phyloP scores from a whole-genome alignment of 495 filamentous ascomycete species.

The Penicillium ucsense region DNA sequence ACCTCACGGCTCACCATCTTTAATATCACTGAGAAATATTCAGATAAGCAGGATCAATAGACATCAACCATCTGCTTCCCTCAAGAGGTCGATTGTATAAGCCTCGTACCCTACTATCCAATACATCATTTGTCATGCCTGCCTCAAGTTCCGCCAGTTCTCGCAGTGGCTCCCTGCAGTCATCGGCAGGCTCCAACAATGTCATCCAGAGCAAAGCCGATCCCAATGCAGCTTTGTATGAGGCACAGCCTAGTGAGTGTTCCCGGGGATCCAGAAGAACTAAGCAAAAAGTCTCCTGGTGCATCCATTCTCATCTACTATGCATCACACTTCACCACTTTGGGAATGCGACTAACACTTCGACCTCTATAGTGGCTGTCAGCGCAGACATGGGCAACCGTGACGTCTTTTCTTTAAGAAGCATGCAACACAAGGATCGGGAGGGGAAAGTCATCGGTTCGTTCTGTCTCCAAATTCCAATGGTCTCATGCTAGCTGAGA shows the following conservation, averaged over 20 bases:
- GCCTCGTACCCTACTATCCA: neutral
- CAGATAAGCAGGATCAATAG: no score
- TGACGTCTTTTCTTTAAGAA: constrained; percentile 52
- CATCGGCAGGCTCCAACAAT: constrained; percentile 41
- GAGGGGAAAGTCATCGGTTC: constrained; percentile 76
- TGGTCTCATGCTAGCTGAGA: neutral
- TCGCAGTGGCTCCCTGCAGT: constrained; percentile 19
- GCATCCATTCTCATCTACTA: no score
- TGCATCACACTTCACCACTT: neutral
- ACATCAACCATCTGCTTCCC: no score
- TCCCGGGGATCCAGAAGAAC: neutral
- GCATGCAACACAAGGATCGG: constrained; percentile 68
- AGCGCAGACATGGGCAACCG: constrained; percentile 8
- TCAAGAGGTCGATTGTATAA: neutral
- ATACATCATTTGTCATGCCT: constrained; percentile 10
- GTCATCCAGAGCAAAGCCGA: constrained; percentile 66
- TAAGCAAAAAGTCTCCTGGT: no score
- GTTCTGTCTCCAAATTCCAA: constrained; percentile 1
- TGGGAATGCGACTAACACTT: neutral
- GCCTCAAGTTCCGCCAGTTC: constrained; percentile 19
- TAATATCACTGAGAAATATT: no score
- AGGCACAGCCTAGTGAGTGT: constrained; percentile 72
- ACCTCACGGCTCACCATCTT: no score
- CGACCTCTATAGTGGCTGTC: constrained; percentile 6
- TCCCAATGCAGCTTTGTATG: constrained; percentile 75